Percentiles rank a stretch among this genome's conserved stretches.
phyloP scores from a whole-genome alignment of 1,284 basidiomycete species.

The Vanrija humicola region DNA sequence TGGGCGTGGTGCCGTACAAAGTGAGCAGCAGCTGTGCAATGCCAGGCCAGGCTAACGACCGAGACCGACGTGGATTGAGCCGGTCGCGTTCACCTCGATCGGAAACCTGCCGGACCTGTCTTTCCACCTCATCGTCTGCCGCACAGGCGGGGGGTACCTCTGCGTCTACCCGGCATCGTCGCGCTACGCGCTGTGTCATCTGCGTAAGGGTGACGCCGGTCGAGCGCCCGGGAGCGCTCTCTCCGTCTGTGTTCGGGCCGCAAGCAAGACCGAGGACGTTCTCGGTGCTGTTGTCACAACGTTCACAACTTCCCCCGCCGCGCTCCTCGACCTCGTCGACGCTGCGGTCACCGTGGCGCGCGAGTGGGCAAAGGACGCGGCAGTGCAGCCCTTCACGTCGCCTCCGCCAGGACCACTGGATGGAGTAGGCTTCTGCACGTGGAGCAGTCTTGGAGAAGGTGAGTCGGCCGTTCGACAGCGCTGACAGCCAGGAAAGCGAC shows the following conservation, averaged over 20 bases:
- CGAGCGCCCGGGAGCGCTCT: no score
- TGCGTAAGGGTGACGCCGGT: neutral
- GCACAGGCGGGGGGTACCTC: neutral
- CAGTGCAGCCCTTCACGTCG: neutral
- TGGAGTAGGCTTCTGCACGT: conserved; percentile 17
- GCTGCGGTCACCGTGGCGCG: conserved; percentile 1
- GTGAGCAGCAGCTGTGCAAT: neutral
- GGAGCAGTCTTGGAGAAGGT: conserved; percentile 13
- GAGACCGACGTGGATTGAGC: conserved; percentile 13
- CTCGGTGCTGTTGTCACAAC: neutral
- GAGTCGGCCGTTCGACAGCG: neutral
- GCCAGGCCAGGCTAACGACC: neutral
- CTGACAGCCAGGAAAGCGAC: neutral
- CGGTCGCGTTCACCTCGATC: neutral
- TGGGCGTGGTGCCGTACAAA: conserved; percentile 10
- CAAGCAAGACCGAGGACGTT: neutral
- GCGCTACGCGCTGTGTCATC: neutral
- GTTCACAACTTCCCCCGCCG: neutral
- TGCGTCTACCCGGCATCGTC: conserved; percentile 9
- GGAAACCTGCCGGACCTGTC: neutral
- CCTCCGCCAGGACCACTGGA: conserved; percentile 3
- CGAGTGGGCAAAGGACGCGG: neutral
- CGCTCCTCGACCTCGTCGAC: neutral
- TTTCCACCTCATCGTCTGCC: conserved; percentile 6
- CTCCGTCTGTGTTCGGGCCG: neutral